Evolutionary conservation across 495 filamentous ascomycete genomes (phyloP), one percentile per base, ranked within the genome.

Genomic region (Evernia prunastri): DNA sequence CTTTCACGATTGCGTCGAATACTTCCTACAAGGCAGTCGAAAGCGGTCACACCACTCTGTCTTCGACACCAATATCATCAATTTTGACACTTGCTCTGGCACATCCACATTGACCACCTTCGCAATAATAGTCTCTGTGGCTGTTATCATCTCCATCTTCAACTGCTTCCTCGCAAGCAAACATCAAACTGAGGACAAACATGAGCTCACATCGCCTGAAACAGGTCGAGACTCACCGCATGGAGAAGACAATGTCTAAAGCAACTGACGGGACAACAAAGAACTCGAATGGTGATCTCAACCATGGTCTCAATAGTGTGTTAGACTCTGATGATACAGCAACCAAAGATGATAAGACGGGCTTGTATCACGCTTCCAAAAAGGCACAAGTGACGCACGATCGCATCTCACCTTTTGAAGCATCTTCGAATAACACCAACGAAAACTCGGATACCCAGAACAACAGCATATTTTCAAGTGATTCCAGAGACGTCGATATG

Each of bases 201-300:
- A 51, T 31, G 11, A 63, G 60, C n/a, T 56, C 39, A 40, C 40
- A 13, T 25, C 5, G 15, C 8, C 29, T 25, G 27, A 47, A 42
- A 37, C 4, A 42, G 29, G 10, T 8, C 18, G 27, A 35, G 17
- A 40, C 13, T 8, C 39, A 56, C 43, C 7, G 4, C 29, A 17
- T 20, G 39, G 39, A 59, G 58, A 20, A 5, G 23, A 59, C 23
- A 59, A 45, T 35, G 39, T 59, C 58, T 59, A 23, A 45, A 20
- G 12, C 23, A 33, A 4, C 23, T 43, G 25, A 59, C 6, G 39
- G 23, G 8, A 31, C 10, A 23, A 5, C 6, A 10, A 45, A 33
- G 25, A 31, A 4, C 45, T 31, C 39, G 23, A 12, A 45, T 1
- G 13, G 15, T 31, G 7, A 45, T 20, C 15, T 45, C 39, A 39